Conservation (phyloP, 2,329 filamentous ascomycete genomes). For the Orbilia ellipsospora region DNA sequence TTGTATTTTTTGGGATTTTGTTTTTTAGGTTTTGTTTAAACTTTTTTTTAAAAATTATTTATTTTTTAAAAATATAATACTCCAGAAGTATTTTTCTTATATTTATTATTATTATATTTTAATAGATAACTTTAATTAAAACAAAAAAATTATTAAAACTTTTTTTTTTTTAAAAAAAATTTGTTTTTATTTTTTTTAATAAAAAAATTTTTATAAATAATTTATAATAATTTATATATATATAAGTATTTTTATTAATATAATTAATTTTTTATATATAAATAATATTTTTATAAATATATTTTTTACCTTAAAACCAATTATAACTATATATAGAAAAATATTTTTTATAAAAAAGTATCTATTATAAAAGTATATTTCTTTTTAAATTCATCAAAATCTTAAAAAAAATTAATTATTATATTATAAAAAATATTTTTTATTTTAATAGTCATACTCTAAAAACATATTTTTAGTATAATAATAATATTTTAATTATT, state of each 20-base stretch:
- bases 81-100: not conserved
- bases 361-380: too few relatives aligned
- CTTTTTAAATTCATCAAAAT: too few relatives aligned
- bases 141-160: not conserved
- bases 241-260: not conserved
- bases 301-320: not conserved
- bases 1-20: too few relatives aligned
- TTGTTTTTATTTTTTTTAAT: not conserved
- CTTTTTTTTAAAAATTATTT: conserved; percentile 11
- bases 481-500: too few relatives aligned
- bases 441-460: not conserved
- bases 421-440: too few relatives aligned
- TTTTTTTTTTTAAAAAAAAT: not conserved
- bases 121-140: not conserved
- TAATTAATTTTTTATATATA: not conserved
- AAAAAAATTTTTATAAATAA: conserved; percentile 2
- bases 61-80: conserved; percentile 2
- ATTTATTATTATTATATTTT: not conserved
- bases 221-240: not conserved
- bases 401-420: not conserved
- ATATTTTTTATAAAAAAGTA: too few relatives aligned
- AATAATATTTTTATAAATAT: not conserved
- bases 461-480: not conserved
- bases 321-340: not conserved
- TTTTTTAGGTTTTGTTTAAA: too few relatives aligned